A percentile compares a stretch with the other conserved stretches of the same genome.
Conservation (phyloP, 169 alveolate species). For the Plasmodium adleri region DNA sequence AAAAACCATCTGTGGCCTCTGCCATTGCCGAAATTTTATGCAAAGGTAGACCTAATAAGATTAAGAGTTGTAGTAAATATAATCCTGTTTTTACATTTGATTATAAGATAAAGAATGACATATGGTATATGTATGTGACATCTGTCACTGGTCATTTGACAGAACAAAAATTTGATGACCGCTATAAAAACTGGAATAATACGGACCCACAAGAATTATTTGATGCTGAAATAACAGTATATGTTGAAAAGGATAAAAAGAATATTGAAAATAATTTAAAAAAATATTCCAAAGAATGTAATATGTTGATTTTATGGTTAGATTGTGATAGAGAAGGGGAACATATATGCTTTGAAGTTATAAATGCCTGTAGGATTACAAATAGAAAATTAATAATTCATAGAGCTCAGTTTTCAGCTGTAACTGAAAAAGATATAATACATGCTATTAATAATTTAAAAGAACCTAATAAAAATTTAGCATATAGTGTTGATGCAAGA, state of each 20-base stretch:
- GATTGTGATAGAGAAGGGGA: slow-evolving; percentile 99
- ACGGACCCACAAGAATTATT: slow-evolving; percentile 95
- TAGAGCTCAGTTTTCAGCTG: slow-evolving; percentile 98
- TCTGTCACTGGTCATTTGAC: slow-evolving; percentile 95
- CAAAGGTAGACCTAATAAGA: slow-evolving; percentile 80
- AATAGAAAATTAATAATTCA: slow-evolving; percentile 80
- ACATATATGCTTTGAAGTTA: slow-evolving; percentile 99
- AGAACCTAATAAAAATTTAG: slow-evolving; percentile 94
- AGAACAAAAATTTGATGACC: slow-evolving; percentile 95
- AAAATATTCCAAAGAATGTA: slow-evolving; percentile 92
- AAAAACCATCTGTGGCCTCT: slow-evolving; percentile 99
- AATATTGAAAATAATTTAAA: slow-evolving; percentile 91
- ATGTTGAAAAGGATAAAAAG: slow-evolving; percentile 85
- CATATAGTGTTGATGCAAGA: slow-evolving; percentile 97
- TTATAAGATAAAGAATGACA: slow-evolving; percentile 51
- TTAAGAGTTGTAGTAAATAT: slow-evolving; percentile 80
- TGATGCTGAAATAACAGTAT: slow-evolving; percentile 94
- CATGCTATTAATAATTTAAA: slow-evolving; percentile 92
- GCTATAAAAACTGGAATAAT: slow-evolving; percentile 94
- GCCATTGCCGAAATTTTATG: slow-evolving; percentile 95
- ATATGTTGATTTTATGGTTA: slow-evolving; percentile 96
- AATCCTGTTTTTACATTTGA: slow-evolving; percentile 55
- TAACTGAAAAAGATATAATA: slow-evolving; percentile 94
- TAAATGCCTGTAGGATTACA: slow-evolving; percentile 81
- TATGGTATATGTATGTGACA: slow-evolving; percentile 78